Evolutionary conservation across 441 rosid species (phyloP), one percentile per base, ranked within the genome.

Genomic region (Capsella rubella): DNA sequence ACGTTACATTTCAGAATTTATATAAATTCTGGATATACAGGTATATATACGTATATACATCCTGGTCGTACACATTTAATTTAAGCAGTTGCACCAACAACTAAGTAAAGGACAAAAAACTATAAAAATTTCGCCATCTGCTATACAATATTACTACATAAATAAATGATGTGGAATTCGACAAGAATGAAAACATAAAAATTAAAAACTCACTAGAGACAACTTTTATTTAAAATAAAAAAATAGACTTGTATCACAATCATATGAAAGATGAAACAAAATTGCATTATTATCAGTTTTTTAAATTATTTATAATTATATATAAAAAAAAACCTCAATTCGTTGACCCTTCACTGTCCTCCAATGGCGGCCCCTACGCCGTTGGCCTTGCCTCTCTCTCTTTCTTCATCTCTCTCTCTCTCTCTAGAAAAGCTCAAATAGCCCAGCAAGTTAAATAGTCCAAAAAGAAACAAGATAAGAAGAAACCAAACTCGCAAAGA

Each of bases 351-450:
- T 84, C 71, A 52, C 69, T 63, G 80, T 85, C 84, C 78, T 86
- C 93, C 92, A 89, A 84, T 89, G 88, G 93, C 96, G 95, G 97
- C 90, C 97, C 98, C 97, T 85, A 84, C 97, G 98, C 86, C 97
- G 93, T 77, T 87, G 98, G 91, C 78, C 82, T 82, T 82, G 94
- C 85, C 81, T 49, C 62, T 71, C 68, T 65, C 57, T 43, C 25
- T 21, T 37, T 79, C 69, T 21, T 31, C 14, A 0, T 69, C 32
- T 72, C 12, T 39, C 29, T 61, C 29, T 61, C 25, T 70, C 56
- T 66, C 43, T 79, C 69, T 76, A 59, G 21, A 80, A 81, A 87
- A 86, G 84, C 81, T 84, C 85, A 76, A 81, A 53, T 72, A 72
- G 66, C 53, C 62, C 62, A 67, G 62, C 32, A 67, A 68, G 67